Percentiles rank a stretch among this genome's conserved stretches.
Evolutionary conservation across 148 eudicot genomes (phyloP).

Genomic region (Selenicereus undatus): DNA sequence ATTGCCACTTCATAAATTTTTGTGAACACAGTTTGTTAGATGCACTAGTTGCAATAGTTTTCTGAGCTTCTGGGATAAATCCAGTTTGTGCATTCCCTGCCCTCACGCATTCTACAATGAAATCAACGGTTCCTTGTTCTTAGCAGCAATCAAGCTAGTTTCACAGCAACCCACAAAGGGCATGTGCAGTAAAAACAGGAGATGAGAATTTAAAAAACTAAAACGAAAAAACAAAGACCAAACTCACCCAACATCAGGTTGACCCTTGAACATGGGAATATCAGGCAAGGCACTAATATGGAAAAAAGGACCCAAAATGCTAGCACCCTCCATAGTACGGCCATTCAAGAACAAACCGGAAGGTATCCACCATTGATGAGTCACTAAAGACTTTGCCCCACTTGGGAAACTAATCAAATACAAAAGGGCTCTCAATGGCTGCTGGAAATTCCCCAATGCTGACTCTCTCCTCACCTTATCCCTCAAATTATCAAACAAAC

Average conservation of each 20-base stretch:
- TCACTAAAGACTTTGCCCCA: constrained; percentile 71
- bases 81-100: background rate
- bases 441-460: constrained; percentile 93
- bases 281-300: constrained; percentile 93
- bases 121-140: background rate
- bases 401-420: constrained; percentile 59
- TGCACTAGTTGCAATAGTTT: background rate
- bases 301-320: constrained; percentile 91
- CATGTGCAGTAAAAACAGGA: background rate
- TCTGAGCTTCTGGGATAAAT: background rate
- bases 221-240: background rate
- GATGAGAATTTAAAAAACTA: no score
- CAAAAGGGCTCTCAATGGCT: constrained; percentile 78
- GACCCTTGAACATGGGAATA: constrained; percentile 67
- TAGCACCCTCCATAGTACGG: constrained; percentile 85
- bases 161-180: background rate
- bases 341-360: constrained; percentile 73
- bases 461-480: constrained; percentile 75
- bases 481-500: constrained; percentile 87
- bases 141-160: background rate
- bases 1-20: background rate
- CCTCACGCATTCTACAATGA: background rate
- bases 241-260: constrained; percentile 98
- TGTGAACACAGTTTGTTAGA: background rate
- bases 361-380: constrained; percentile 93